Conservation (phyloP, 805 yeast genomes). For the Cyberlindnera euphorbiiphila region DNA sequence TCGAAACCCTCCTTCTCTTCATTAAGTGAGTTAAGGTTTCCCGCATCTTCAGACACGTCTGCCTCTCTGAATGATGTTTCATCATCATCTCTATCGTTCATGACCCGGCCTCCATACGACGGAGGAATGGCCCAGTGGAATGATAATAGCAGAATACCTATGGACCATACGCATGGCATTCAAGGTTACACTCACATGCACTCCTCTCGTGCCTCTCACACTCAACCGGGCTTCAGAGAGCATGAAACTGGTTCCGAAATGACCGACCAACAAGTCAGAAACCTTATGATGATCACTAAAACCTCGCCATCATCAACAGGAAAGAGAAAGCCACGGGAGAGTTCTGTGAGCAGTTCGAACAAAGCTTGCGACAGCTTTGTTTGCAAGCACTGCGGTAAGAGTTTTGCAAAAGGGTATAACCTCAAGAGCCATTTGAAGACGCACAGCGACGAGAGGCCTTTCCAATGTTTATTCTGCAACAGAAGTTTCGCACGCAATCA, state of each 20-base stretch:
- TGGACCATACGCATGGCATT: background rate
- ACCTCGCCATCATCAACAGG: constrained; percentile 11
- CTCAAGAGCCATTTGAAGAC: constrained; percentile 75
- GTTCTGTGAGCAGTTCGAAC: background rate
- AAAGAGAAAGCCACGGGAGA: constrained; percentile 10
- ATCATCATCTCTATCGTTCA: background rate
- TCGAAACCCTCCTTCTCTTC: constrained; percentile 12
- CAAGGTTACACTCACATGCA: no score
- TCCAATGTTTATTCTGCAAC: constrained; percentile 57
- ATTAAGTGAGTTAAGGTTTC: constrained; percentile 8
- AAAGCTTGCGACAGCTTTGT: constrained; percentile 20
- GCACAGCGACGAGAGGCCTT: constrained; percentile 72
- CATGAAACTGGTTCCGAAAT: constrained; percentile 1
- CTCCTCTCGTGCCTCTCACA: background rate
- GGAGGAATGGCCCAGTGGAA: background rate
- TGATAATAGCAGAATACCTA: background rate
- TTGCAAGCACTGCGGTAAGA: constrained; percentile 70
- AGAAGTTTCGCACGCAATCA: constrained; percentile 75
- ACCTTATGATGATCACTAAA: constrained; percentile 9
- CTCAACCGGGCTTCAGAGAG: background rate
- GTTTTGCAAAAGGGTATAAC: constrained; percentile 77
- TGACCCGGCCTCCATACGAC: constrained; percentile 2
- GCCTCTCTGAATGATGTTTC: background rate
- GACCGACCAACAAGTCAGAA: constrained; percentile 11
- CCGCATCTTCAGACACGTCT: constrained; percentile 4